phyloP scores from a whole-genome alignment of 202 grass and related monocot species.

The Brachypodium distachyon region DNA sequence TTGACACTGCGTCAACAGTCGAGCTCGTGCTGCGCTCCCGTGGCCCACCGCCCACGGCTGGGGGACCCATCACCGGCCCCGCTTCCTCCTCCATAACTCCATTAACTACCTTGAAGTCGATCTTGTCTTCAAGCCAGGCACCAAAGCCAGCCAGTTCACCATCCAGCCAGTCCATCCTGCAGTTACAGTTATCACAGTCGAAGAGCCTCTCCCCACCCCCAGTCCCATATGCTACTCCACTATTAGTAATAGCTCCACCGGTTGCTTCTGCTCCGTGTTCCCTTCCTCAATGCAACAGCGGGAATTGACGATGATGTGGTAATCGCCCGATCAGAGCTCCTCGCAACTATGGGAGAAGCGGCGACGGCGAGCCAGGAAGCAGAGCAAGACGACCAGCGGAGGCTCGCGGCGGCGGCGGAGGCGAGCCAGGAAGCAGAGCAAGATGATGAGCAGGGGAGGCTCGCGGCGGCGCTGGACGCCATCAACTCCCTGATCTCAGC shows the following conservation, averaged over 20 bases:
- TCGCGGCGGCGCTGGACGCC: slow-evolving; percentile 22
- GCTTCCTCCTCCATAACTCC: slow-evolving; percentile 35
- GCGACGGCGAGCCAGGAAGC: neutral
- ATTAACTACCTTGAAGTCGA: slow-evolving; percentile 25
- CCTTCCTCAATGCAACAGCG: neutral
- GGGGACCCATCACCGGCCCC: slow-evolving; percentile 4
- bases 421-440: neutral
- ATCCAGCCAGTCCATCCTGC: too few species aligned
- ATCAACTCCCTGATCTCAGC: slow-evolving; percentile 28
- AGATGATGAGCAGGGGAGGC: slow-evolving; percentile 16
- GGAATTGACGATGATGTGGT: neutral
- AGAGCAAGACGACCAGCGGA: too few species aligned
- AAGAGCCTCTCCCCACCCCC: neutral
- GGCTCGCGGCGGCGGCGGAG: too few species aligned
- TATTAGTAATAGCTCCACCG: neutral
- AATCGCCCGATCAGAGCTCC: neutral
- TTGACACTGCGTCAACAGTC: slow-evolving; percentile 28
- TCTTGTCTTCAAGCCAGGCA: neutral
- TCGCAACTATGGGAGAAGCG: slow-evolving; percentile 23
- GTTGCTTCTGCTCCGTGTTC: neutral
- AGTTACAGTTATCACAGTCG: slow-evolving; percentile 38
- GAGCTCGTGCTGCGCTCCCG: slow-evolving; percentile 1
- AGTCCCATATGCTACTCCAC: neutral
- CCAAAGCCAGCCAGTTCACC: slow-evolving; percentile 14
- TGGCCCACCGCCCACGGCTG: neutral